A percentile compares a stretch with the other conserved stretches of the same genome.
These are phyloP conservation scores for Hemileia vastatrix DNA, from an alignment of 1,284 basidiomycete genomes.

Conservation along the genomic window DNA sequence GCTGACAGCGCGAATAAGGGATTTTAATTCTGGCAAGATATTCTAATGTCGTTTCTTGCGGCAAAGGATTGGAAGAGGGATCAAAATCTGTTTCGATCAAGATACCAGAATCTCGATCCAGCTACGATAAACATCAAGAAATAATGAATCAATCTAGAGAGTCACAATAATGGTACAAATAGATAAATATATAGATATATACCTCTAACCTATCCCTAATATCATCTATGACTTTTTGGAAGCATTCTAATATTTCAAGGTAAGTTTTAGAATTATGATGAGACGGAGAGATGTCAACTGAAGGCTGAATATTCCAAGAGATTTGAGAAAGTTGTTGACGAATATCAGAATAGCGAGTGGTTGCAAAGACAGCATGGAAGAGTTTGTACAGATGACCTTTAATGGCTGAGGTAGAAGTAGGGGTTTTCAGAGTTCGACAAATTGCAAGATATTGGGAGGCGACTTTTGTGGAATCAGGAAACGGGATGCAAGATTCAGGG, in stretches of 20 bases:
- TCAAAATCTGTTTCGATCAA: constrained; percentile 21
- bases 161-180: not conserved
- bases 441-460: constrained; percentile 81
- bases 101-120: not conserved
- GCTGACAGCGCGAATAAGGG: constrained; percentile 47
- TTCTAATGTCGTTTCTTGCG: constrained; percentile 26
- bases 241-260: constrained; percentile 51
- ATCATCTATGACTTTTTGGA: constrained; percentile 57
- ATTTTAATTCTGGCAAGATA: constrained; percentile 32
- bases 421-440: constrained; percentile 59
- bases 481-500: constrained; percentile 47
- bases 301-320: constrained; percentile 40
- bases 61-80: constrained; percentile 18
- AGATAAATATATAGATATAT: constrained; percentile 33
- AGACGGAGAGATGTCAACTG: not conserved
- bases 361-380: constrained; percentile 63
- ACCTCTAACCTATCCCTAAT: constrained; percentile 60
- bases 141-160: not conserved
- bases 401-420: constrained; percentile 63
- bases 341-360: constrained; percentile 56
- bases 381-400: constrained; percentile 91
- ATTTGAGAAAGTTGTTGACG: constrained; percentile 58
- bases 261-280: constrained; percentile 36
- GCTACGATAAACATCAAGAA: not conserved
- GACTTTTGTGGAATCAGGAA: constrained; percentile 58